Percentiles rank a stretch among this genome's conserved stretches.
Conservation (phyloP, 1,284 basidiomycete species). For the Moesziomyces aphidis region DNA sequence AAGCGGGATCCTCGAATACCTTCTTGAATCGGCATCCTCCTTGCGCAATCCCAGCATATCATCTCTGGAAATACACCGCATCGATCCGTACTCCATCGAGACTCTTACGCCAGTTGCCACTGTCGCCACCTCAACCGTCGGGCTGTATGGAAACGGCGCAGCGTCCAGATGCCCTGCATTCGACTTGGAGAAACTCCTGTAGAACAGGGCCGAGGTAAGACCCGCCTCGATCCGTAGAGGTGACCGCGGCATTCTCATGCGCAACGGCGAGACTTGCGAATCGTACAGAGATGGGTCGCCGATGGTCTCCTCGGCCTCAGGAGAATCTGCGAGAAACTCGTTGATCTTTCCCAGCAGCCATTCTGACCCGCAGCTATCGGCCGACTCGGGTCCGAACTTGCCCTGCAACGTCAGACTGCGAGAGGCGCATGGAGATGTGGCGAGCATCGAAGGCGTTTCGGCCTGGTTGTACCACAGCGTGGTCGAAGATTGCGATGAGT, state of each 20-base stretch:
- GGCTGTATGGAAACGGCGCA: conserved; percentile 43
- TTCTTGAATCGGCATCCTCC: no score
- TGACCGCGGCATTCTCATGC: background rate
- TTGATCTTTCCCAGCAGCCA: conserved; percentile 38
- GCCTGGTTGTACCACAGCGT: conserved; percentile 6
- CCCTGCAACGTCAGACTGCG: background rate
- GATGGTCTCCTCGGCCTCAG: no score
- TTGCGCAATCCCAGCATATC: no score
- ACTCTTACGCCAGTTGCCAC: background rate
- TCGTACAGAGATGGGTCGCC: no score
- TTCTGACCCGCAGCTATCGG: conserved; percentile 1
- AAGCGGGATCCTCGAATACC: no score
- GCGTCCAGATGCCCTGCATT: conserved; percentile 9
- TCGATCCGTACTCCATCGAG: background rate
- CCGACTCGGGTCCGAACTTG: background rate
- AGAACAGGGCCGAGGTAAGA: conserved; percentile 19
- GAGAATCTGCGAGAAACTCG: conserved; percentile 23
- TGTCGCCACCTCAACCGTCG: background rate
- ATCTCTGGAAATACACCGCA: background rate
- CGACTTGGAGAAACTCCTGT: conserved; percentile 2
- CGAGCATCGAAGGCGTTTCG: no score
- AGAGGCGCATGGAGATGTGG: no score
- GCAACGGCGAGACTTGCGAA: conserved; percentile 2
- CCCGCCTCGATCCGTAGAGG: background rate
- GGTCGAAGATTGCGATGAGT: conserved; percentile 1